Conservation (phyloP, 2,329 filamentous ascomycete species). For the Raffaelea ambrosiae region DNA sequence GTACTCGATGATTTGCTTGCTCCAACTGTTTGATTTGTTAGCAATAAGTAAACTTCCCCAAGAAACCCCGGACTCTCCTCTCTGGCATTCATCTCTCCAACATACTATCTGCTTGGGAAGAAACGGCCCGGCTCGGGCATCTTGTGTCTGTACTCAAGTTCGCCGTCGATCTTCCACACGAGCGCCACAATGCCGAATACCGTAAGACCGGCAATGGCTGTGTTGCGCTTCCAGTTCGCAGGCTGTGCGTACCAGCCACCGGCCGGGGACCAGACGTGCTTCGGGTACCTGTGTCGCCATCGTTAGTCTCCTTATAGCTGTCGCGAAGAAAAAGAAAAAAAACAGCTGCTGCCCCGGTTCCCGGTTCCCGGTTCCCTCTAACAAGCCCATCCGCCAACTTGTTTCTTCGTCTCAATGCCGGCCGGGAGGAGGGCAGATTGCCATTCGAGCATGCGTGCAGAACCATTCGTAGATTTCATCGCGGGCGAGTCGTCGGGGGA, state of each 20-base stretch:
- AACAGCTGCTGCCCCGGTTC: too few species aligned
- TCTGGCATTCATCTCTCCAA: constrained; percentile 5
- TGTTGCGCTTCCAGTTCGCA: constrained; percentile 91
- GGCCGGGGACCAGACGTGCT: constrained; percentile 98
- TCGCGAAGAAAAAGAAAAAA: background rate
- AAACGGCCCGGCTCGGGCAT: constrained; percentile 75
- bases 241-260: constrained; percentile 98
- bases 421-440: too few species aligned
- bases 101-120: constrained; percentile 80
- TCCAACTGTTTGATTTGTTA: constrained; percentile 28
- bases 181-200: constrained; percentile 55
- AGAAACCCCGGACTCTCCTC: background rate
- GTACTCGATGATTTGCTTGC: constrained; percentile 35
- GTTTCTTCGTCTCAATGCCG: too few species aligned
- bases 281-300: constrained; percentile 74
- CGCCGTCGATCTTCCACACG: constrained; percentile 63
- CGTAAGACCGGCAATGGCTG: constrained; percentile 30
- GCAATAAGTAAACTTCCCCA: background rate
- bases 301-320: too few species aligned
- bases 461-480: too few species aligned
- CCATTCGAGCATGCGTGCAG: too few species aligned
- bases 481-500: too few species aligned
- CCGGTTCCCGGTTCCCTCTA: too few species aligned
- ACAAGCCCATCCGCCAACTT: too few species aligned
- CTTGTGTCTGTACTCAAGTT: constrained; percentile 62